Percentiles rank a stretch among this genome's conserved stretches.
Evolutionary conservation across 805 yeast species (phyloP).

Genomic region (Yarrowia sp.): DNA sequence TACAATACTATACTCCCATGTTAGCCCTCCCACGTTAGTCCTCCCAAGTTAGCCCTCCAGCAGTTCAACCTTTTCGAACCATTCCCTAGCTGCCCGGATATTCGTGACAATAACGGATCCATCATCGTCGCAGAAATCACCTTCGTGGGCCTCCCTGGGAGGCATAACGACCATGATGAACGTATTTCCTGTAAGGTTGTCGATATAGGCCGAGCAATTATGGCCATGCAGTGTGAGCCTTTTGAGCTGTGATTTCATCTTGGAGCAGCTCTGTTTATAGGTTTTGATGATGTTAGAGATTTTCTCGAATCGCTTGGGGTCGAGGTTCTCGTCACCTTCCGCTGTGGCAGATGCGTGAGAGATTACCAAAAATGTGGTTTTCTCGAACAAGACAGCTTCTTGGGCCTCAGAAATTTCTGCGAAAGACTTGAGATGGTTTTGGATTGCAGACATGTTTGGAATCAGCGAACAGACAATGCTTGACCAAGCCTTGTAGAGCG

Average conservation of each 20-base stretch:
- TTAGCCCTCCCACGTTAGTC: too few species aligned
- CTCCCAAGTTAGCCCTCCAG: background rate
- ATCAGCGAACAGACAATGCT: constrained; percentile 90
- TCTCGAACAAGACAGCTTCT: constrained; percentile 88
- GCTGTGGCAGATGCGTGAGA: constrained; percentile 43
- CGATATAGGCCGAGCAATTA: constrained; percentile 42
- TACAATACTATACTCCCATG: background rate
- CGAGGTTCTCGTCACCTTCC: constrained; percentile 42
- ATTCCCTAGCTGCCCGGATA: constrained; percentile 39
- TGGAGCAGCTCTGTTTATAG: constrained; percentile 86
- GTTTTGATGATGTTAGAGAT: constrained; percentile 91
- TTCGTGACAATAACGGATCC: constrained; percentile 39
- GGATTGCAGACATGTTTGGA: constrained; percentile 82
- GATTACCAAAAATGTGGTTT: constrained; percentile 83
- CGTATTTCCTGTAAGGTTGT: constrained; percentile 44
- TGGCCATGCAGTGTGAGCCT: constrained; percentile 65
- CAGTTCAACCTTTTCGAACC: constrained; percentile 42
- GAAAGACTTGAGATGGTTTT: constrained; percentile 68
- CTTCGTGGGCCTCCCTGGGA: constrained; percentile 30
- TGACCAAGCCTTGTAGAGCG: constrained; percentile 95
- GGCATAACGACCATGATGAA: constrained; percentile 46
- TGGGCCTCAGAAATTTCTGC: constrained; percentile 75
- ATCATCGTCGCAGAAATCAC: constrained; percentile 32
- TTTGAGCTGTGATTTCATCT: constrained; percentile 78
- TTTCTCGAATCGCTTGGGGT: constrained; percentile 91